Conservation (phyloP, 1,284 basidiomycete genomes). For the Ceratobasidium sp. region DNA sequence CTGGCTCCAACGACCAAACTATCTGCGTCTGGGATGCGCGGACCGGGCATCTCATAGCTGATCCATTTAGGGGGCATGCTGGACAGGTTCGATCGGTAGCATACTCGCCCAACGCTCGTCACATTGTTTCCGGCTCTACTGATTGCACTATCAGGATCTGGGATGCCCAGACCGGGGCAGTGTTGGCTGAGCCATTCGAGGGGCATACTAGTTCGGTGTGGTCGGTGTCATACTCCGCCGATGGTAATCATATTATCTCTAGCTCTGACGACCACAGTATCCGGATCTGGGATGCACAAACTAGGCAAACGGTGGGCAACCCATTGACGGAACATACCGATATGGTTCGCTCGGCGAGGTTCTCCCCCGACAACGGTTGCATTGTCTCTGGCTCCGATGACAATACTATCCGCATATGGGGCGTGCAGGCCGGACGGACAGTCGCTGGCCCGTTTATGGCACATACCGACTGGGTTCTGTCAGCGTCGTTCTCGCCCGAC, state of each 20-base stretch:
- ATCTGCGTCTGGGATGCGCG: slow-evolving; percentile 34
- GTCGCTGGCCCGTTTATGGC: background rate
- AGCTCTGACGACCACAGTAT: background rate
- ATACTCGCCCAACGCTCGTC: slow-evolving; percentile 16
- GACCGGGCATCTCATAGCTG: background rate
- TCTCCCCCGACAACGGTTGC: background rate
- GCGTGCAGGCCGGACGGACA: background rate
- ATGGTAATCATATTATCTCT: background rate
- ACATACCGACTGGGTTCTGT: background rate
- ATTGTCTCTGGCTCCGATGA: background rate
- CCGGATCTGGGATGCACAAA: background rate
- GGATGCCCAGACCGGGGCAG: slow-evolving; percentile 4
- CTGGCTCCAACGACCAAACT: slow-evolving; percentile 16
- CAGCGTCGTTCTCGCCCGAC: slow-evolving; percentile 39
- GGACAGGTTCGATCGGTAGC: slow-evolving; percentile 2
- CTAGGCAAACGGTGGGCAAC: background rate
- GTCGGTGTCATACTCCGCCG: background rate
- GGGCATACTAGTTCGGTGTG: background rate
- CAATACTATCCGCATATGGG: background rate
- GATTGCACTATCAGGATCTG: slow-evolving; percentile 30
- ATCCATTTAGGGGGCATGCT: slow-evolving; percentile 14
- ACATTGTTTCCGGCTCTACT: slow-evolving; percentile 32
- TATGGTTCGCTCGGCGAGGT: background rate
- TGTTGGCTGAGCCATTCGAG: background rate
- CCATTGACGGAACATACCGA: background rate